Percentiles rank a stretch among this genome's conserved stretches.
Conservation (phyloP, 495 filamentous ascomycete genomes). For the Hyphodiscus hymeniophilus region DNA sequence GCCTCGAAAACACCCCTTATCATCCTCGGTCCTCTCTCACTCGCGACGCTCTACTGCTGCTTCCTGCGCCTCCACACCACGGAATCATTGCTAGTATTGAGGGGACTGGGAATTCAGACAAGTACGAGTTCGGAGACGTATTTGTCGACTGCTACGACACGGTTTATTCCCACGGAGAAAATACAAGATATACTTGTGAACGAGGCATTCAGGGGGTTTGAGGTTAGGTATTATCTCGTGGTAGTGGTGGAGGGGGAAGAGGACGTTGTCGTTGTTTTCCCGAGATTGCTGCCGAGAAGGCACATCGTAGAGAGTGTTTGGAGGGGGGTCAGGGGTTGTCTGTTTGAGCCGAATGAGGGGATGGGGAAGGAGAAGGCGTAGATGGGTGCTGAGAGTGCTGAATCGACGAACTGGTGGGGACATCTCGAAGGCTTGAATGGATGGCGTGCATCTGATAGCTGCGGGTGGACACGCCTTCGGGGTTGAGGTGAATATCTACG, state of each 20-base stretch:
- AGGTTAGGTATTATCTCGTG: constrained; percentile 80
- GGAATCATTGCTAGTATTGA: constrained; percentile 82
- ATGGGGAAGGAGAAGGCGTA: neutral
- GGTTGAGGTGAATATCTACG: neutral
- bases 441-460: too few relatives aligned
- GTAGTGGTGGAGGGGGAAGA: constrained; percentile 89
- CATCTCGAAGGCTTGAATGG: too few relatives aligned
- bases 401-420: neutral
- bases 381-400: constrained; percentile 2
- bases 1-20: constrained; percentile 4
- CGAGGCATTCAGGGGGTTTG: constrained; percentile 90
- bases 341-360: constrained; percentile 58
- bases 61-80: constrained; percentile 45
- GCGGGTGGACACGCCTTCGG: too few relatives aligned
- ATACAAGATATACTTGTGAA: constrained; percentile 92
- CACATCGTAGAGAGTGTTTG: constrained; percentile 76
- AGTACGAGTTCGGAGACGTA: constrained; percentile 57
- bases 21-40: constrained; percentile 9
- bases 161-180: constrained; percentile 88
- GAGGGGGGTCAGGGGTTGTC: constrained; percentile 66
- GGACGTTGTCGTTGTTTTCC: constrained; percentile 88
- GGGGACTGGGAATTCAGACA: constrained; percentile 88
- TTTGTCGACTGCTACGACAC: constrained; percentile 52
- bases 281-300: constrained; percentile 62
- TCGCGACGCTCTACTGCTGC: constrained; percentile 26